Evolutionary conservation across 345 rosid genomes (phyloP), one percentile per base, ranked within the genome.

Genomic region (Jatropha curcas): DNA sequence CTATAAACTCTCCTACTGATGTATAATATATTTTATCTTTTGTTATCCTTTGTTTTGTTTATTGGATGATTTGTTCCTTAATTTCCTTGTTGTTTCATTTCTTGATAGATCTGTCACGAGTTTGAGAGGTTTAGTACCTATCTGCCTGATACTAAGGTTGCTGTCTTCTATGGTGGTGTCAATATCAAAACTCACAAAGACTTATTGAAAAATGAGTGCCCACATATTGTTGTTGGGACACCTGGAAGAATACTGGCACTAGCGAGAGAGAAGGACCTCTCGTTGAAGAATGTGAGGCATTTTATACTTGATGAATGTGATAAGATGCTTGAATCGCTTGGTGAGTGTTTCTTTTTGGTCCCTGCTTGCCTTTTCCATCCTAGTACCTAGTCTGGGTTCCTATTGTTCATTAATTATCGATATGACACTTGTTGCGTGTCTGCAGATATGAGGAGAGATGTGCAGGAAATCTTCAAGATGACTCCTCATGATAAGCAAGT

Each of bases 401-500:
- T 35, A 34, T 12, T 64, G 4, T n/a, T n/a, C 24, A 17, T 8
- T 20, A 51, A 61, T 65, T 3, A 7, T 53, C 33, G 37, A 19
- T 4, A 37, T 34, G n/a, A 45, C 43, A 17, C 31, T 41, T 16
- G 19, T 50, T 7, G 7, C 74, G 20, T 65, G 5, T 74, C 28
- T 79, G 77, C 88, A 96, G 97, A 96, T 71, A 96, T 96, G 98
- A 82, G 98, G 75, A 90, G 92, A 67, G 99, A 96, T 84, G 97
- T 96, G 75, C 99, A 96, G 80, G 98, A 92, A 84, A 95, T 96
- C 27, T 96, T 96, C 84, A 96, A 96, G 86, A 84, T 91, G 97
- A 96, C 99, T 31, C 99, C 99, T 34, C 98, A 93, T 60, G 99
- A 96, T 67, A 96, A 96, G 83, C 99, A 96, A 86, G 99, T 96